phyloP scores from a whole-genome alignment of 306 rosid species.

The Cicer chorassanicum region DNA sequence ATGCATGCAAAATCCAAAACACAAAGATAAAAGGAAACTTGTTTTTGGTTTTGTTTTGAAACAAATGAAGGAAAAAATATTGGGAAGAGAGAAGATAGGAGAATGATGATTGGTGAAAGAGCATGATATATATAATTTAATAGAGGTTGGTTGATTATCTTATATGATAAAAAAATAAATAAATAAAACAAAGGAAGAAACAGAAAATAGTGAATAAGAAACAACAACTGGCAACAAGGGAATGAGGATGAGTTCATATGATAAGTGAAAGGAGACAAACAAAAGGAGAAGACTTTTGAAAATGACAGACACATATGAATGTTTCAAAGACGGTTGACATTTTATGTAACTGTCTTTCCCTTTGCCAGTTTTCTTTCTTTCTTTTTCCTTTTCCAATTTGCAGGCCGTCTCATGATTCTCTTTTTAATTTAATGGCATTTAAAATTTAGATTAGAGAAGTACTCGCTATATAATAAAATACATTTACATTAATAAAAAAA shows the following conservation, averaged over 20 bases:
- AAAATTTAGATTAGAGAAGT: too few species aligned
- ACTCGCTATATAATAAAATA: too few species aligned
- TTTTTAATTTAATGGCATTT: too few species aligned
- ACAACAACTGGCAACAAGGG: conserved; percentile 58
- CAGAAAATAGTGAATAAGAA: conserved; percentile 35
- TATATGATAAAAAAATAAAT: neutral
- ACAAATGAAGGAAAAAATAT: conserved; percentile 42
- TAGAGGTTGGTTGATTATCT: conserved; percentile 36
- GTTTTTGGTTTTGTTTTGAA: conserved; percentile 14
- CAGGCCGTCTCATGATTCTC: conserved; percentile 38
- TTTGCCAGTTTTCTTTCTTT: neutral
- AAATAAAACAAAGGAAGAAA: conserved; percentile 26
- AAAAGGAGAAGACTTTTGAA: conserved; percentile 13
- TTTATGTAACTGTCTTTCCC: conserved; percentile 7
- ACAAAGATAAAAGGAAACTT: neutral
- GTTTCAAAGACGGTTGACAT: conserved; percentile 47
- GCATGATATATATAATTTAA: conserved; percentile 41
- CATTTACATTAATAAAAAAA: too few species aligned
- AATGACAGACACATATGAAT: neutral
- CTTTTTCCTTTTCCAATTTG: conserved; percentile 14
- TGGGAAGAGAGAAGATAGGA: conserved; percentile 43
- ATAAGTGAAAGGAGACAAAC: conserved; percentile 55
- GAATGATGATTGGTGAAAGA: conserved; percentile 51
- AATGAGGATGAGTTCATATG: conserved; percentile 36
- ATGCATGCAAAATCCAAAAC: conserved; percentile 13